Percentiles rank a stretch among this genome's conserved stretches.
Evolutionary conservation across 2,329 filamentous ascomycete genomes (phyloP).

Genomic region (Eutypa lata): DNA sequence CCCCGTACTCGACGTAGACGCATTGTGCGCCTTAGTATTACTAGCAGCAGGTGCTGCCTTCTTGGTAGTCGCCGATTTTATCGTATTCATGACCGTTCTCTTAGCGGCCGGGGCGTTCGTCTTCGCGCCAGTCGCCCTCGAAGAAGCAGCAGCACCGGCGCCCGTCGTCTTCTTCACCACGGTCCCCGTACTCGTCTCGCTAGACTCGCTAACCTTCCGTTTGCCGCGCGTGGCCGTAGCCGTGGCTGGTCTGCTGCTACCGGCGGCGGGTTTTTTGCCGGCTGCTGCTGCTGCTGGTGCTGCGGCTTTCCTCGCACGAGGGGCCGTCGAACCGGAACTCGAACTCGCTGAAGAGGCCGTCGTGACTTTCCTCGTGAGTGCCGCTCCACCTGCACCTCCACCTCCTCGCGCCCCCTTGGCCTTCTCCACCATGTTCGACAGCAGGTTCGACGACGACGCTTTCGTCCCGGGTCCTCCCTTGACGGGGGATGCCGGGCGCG

Average conservation of each 20-base stretch:
- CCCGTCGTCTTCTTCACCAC: conserved; percentile 54
- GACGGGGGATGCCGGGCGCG: conserved; percentile 29
- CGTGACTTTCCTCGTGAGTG: conserved; percentile 33
- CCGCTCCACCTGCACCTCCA: conserved; percentile 10
- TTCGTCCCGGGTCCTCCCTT: conserved; percentile 38
- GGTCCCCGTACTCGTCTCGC: conserved; percentile 62
- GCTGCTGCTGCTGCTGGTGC: too few relatives aligned
- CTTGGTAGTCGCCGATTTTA: conserved; percentile 48
- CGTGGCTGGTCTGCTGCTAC: conserved; percentile 24
- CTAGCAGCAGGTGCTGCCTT: conserved; percentile 44
- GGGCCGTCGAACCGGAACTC: too few relatives aligned
- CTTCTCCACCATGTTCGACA: conserved; percentile 59
- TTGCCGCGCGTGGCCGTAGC: conserved; percentile 43
- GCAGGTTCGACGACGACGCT: conserved; percentile 35
- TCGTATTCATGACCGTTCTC: conserved; percentile 52
- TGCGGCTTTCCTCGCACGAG: too few relatives aligned
- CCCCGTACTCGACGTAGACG: conserved; percentile 39
- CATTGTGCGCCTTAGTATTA: conserved; percentile 27
- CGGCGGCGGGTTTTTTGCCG: conserved; percentile 3
- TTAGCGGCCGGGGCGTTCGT: conserved; percentile 37
- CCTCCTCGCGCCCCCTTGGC: conserved; percentile 49
- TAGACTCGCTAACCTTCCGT: conserved; percentile 55
- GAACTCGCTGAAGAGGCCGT: conserved; percentile 26
- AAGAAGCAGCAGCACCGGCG: not conserved
- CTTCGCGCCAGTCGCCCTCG: conserved; percentile 29